Evolutionary conservation across 176 grass and related monocot genomes (phyloP), one percentile per base, ranked within the genome.

Genomic region (Triticum monococcum): DNA sequence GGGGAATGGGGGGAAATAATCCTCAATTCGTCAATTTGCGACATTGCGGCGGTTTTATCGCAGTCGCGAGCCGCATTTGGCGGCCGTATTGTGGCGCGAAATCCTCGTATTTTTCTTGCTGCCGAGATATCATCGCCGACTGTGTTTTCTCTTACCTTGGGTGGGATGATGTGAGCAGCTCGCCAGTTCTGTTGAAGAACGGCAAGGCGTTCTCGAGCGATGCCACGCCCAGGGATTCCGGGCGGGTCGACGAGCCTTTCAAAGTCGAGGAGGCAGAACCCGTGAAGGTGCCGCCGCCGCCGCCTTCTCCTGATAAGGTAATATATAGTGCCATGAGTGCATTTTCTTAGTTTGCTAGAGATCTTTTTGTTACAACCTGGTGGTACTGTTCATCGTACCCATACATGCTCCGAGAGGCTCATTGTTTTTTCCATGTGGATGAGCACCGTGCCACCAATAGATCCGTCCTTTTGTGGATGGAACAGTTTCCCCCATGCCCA

Each of bases 241-340:
- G 79, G 71, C 79, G 41, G 13, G 67, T 91, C 4, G 90, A 94
- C n/a, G 90, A 95, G 33, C 90, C 91, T n/a, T 92, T 92, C 33
- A 92, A 94, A 75, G 91, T 98, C 67, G 89, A 94, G 78, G 93
- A 98, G 87, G 91, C 93, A 31, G 89, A 95, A 59, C 92, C 91
- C 2, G 66, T 94, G 31, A 94, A 89, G 84, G 66, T 43, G 31
- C 66, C 77, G 43, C 72, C 72, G 24, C 90, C 88, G 14, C 90
- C 88, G n/a, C 88, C 91, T 62, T 79, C 91, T 62, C 45, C 81
- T 12, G 89, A 95, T 54, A 95, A 95, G 95, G 95, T 98, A 89
- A 43, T 43, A 43, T 13, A 46, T 46, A 46, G 38, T 3, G 18
- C n/a, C 0, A 50, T 54, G 28, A 48, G 23, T 84, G 8, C 46